phyloP scores from a whole-genome alignment of 148 eudicot species.

The Fagopyrum esculentum region DNA sequence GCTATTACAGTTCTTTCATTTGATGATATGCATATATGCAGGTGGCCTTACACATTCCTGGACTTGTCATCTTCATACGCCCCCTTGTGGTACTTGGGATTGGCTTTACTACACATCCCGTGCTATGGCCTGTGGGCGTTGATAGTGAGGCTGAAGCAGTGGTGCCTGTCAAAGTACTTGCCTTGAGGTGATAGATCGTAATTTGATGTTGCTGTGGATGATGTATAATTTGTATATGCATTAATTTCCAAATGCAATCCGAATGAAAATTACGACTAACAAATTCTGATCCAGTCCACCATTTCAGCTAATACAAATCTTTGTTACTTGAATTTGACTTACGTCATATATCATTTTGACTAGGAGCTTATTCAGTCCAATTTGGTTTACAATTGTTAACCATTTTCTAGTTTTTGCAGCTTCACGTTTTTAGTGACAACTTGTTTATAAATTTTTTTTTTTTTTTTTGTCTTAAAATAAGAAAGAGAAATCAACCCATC shows the following conservation, averaged over 20 bases:
- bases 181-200: no score
- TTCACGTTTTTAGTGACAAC: not conserved
- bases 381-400: not conserved
- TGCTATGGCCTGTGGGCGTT: slow-evolving; percentile 46
- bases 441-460: no score
- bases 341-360: no score
- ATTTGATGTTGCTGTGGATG: no score
- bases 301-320: not conserved
- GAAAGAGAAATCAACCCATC: no score
- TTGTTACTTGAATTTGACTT: not conserved
- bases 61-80: slow-evolving; percentile 73
- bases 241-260: no score
- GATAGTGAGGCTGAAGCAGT: slow-evolving; percentile 41
- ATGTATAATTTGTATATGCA: no score
- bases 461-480: no score
- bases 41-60: slow-evolving; percentile 91
- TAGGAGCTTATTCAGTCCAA: not conserved
- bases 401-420: not conserved
- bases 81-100: slow-evolving; percentile 64
- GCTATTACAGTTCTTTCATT: not conserved
- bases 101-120: slow-evolving; percentile 57
- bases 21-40: slow-evolving; percentile 20
- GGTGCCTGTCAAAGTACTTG: slow-evolving; percentile 37
- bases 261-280: no score
- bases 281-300: not conserved